Conservation (phyloP, 2,329 filamentous ascomycete species). For the Ustilaginoidea virens region DNA sequence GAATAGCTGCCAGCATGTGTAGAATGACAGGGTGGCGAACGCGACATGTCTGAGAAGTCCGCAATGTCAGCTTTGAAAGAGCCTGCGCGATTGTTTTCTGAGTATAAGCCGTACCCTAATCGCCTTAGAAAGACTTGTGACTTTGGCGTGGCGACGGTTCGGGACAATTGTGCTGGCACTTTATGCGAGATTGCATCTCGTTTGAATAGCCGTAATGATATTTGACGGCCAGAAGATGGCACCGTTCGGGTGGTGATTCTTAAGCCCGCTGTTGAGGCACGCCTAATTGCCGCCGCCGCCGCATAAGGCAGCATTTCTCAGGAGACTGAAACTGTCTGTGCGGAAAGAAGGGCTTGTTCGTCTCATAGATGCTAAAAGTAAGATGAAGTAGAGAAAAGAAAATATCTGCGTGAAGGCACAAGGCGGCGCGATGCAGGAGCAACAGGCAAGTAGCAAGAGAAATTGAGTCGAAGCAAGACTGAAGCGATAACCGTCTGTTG, state of each 20-base stretch:
- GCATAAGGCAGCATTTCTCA: constrained; percentile 12
- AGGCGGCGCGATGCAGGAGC: constrained; percentile 1
- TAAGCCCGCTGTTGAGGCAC: constrained; percentile 9
- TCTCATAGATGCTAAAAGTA: too few species aligned
- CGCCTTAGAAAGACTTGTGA: constrained; percentile 3
- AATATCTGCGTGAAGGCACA: too few species aligned
- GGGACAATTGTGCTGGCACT: constrained; percentile 19
- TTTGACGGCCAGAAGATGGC: constrained; percentile 7
- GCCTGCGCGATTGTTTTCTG: too few species aligned
- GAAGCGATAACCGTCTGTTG: too few species aligned
- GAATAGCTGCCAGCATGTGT: constrained; percentile 28
- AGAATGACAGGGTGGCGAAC: constrained; percentile 17
- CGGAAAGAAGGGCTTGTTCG: too few species aligned
- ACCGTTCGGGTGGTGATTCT: constrained; percentile 7
- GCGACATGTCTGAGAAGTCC: too few species aligned
- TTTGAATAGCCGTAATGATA: constrained; percentile 20
- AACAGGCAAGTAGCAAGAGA: background rate
- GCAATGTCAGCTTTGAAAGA: too few species aligned
- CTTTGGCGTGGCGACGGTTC: constrained; percentile 1
- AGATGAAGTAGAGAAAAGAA: too few species aligned
- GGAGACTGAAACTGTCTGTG: too few species aligned
- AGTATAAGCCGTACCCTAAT: constrained; percentile 2
- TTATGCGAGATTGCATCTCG: constrained; percentile 8
- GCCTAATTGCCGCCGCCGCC: constrained; percentile 9
- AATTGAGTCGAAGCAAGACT: too few species aligned